Evolutionary conservation across 441 rosid genomes (phyloP), one percentile per base, ranked within the genome.

Genomic region (Capsella rubella): DNA sequence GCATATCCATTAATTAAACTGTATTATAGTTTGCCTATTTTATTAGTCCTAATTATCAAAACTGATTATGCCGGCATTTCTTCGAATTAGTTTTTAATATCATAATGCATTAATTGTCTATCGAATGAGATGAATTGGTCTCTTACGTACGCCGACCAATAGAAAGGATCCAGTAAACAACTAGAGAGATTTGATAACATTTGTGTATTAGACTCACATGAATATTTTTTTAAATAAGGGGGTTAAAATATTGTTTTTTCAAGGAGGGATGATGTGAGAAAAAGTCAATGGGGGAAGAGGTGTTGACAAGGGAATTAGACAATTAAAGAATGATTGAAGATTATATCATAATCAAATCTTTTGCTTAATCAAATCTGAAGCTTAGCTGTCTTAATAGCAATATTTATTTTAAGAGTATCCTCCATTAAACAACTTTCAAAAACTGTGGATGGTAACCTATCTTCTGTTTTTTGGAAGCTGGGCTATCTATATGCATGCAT

Each of bases 141-240:
- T 55, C 28, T 49, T 14, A 73, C 21, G 16, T 53, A 18, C 63
- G 18, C 27, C 66, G 52, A 73, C 72, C 60, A 57, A 39, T 49
- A 39, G 45, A 49, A 49, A 50, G 3, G 46, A 66, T 74, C 51
- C 15, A 64, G 28, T 66, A 65, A 21, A 21, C 25, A 73, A 73
- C 37, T 31, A 43, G 54, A 32, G 31, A 7, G 25, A 35, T 50
- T 37, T 59, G 42, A 37, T 60, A 59, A 27, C 27, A 71, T 39
- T 71, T 12, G 15, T 39, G 40, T 28, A 16, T 61, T 25, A 35
- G 65, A 29, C 1, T 57, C 46, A 32, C 10, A 28, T 21, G 14
- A 63, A 63, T 5, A 21, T 21, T 21, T 50, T 28, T 28, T 52
- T 62, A 5, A 6, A 8, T 10, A 35, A 27, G 27, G 1, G 34